Base-by-base conservation (phyloP, 257 asterid genomes). In the Nicotiana undulata region DNA sequence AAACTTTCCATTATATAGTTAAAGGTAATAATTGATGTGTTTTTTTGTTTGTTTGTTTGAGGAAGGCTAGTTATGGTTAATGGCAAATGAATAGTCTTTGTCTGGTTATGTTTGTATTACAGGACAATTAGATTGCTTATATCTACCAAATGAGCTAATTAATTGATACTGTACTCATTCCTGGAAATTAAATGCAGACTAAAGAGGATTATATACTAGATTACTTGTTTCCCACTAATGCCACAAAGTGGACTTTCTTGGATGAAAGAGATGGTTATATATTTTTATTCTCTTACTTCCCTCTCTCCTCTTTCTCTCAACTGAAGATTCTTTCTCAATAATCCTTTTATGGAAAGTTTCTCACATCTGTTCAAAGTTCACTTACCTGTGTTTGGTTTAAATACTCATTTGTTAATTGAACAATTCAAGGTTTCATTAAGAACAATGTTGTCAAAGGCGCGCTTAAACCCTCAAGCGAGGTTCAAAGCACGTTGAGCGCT, bases 181-280 rank as follows among this genome's bases (percentile, higher is more conserved):
- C 44, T 49, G 46, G 9, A 49, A 51, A 24, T 15, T 26, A 15
- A 40, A 49, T 72, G 40, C 44, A 24, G 78, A 46, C 61, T 46
- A 49, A 53, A 15, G 63, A 49, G 40, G 61, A 2, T 49, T 49
- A 51, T 20, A 74, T 74, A 26, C 17, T 26, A 26, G 44, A 74
- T 51, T 74, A 74, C 26, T 49, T 74, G 63, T 26, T 49, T 51
- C 63, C 79, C 10, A 74, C 79, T 74, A 49, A 74, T 49, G 63
- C 26, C 46, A 74, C 63, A 74, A 49, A 49, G 79, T 74, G 28
- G 79, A 74, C 79, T 74, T 74, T 49, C 79, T 74, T 51, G 26
- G 16, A 49, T 74, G 79, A 74, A 49, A 49, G 79, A 16, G 61
- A 72, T 24, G 78, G 60, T 3, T 46, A 24, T 49, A 72, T 40